phyloP scores from a whole-genome alignment of 148 eudicot genomes.

The Chenopodium berlandieri region DNA sequence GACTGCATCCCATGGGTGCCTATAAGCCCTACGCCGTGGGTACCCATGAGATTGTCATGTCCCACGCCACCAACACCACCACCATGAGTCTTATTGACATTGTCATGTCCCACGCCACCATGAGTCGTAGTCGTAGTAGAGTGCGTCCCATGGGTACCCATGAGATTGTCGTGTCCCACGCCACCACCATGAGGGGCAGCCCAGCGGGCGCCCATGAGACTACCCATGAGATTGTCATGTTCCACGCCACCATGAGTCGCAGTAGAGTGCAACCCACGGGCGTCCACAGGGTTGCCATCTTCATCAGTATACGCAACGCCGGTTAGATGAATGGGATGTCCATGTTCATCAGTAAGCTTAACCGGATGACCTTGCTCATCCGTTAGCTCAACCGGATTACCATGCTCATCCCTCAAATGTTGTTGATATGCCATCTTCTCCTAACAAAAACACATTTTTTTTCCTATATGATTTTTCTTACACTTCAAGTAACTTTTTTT shows the following conservation, averaged over 20 bases:
- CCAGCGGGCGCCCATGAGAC: too few relatives aligned
- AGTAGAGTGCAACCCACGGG: neutral
- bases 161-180: too few relatives aligned
- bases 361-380: constrained; percentile 70
- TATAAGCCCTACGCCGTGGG: too few relatives aligned
- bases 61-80: too few relatives aligned
- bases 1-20: too few relatives aligned
- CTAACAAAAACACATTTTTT: neutral
- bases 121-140: too few relatives aligned
- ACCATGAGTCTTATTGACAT: too few relatives aligned
- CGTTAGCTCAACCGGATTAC: constrained; percentile 62
- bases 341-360: constrained; percentile 67
- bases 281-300: neutral
- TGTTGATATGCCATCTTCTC: constrained; percentile 42
- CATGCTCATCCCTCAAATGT: constrained; percentile 55
- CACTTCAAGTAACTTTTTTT: neutral
- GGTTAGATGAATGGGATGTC: constrained; percentile 58
- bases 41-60: too few relatives aligned
- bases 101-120: too few relatives aligned
- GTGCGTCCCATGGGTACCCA: neutral
- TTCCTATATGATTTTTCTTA: neutral
- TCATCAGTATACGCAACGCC: constrained; percentile 47
- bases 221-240: too few relatives aligned
- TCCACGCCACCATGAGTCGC: too few relatives aligned
- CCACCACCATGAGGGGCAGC: too few relatives aligned